Conservation (phyloP, 2,329 filamentous ascomycete species). For the Byssothecium circinans region DNA sequence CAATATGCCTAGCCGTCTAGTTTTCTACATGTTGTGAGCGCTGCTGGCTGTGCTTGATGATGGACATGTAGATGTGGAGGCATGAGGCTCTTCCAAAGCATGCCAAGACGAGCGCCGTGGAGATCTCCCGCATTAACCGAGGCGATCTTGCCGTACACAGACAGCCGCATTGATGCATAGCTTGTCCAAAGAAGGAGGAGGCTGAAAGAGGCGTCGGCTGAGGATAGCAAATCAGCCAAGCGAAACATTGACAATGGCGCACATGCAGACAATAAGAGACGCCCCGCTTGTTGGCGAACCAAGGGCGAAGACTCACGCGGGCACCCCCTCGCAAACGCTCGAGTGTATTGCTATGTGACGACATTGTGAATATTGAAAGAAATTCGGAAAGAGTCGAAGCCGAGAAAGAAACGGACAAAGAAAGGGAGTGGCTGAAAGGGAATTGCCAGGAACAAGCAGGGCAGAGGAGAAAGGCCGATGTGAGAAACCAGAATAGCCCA, state of each 20-base stretch:
- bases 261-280: not conserved
- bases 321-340: not conserved
- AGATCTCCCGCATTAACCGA: not conserved
- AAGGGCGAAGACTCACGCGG: not conserved
- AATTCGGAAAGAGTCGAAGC: not conserved
- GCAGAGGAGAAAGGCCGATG: not conserved
- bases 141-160: not conserved
- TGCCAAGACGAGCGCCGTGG: conserved; percentile 1
- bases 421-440: not conserved
- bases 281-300: not conserved
- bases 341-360: conserved; percentile 1
- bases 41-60: not conserved
- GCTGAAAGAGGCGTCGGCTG: not conserved
- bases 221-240: not conserved
- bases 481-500: too few species aligned
- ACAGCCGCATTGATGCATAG: not conserved
- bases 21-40: not conserved
- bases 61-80: not conserved
- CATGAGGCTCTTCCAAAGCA: not conserved
- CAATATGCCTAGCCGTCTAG: not conserved
- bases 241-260: not conserved
- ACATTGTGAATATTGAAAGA: not conserved
- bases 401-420: conserved; percentile 2
- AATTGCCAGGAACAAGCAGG: not conserved
- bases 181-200: conserved; percentile 1